Conservation (phyloP, 192 early-diverging fungal species). For the Coemansia sp. region DNA sequence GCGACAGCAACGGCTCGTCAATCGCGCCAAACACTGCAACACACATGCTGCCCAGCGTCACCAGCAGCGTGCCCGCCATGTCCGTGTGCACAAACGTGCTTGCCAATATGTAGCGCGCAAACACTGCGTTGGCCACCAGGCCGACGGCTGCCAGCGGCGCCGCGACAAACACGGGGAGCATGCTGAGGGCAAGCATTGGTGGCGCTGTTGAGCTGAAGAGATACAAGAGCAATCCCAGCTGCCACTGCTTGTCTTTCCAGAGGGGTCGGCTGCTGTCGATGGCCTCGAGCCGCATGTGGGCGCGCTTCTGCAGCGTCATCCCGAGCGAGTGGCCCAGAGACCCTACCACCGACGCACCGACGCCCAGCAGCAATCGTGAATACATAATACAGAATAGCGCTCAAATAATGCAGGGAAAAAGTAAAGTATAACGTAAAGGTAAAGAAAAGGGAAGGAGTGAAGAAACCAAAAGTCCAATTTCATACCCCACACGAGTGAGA, state of each 20-base stretch:
- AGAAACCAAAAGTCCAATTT: not conserved
- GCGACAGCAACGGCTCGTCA: conserved; percentile 67
- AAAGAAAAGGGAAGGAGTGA: conserved; percentile 3
- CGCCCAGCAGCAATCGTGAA: conserved; percentile 52
- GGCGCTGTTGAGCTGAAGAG: conserved; percentile 70
- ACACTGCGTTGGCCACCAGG: conserved; percentile 74
- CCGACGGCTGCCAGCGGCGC: conserved; percentile 75
- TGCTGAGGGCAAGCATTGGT: conserved; percentile 70
- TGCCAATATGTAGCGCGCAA: conserved; percentile 63
- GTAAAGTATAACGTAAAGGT: not conserved
- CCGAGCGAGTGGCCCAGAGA: conserved; percentile 73
- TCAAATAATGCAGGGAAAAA: not conserved
- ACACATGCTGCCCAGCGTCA: conserved; percentile 63
- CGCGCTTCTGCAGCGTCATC: conserved; percentile 74
- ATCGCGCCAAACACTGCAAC: conserved; percentile 75
- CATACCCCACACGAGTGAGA: not conserved
- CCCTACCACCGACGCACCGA: conserved; percentile 63
- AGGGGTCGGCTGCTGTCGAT: conserved; percentile 8
- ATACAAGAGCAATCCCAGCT: conserved; percentile 64
- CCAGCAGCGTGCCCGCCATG: conserved; percentile 65
- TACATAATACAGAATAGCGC: conserved; percentile 19
- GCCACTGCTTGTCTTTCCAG: conserved; percentile 63
- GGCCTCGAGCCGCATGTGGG: conserved; percentile 55
- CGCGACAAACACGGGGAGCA: conserved; percentile 74
- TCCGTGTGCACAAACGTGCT: conserved; percentile 66